Base-by-base conservation (phyloP, 1,139 yeast genomes). In the Petasospora fabianii region DNA sequence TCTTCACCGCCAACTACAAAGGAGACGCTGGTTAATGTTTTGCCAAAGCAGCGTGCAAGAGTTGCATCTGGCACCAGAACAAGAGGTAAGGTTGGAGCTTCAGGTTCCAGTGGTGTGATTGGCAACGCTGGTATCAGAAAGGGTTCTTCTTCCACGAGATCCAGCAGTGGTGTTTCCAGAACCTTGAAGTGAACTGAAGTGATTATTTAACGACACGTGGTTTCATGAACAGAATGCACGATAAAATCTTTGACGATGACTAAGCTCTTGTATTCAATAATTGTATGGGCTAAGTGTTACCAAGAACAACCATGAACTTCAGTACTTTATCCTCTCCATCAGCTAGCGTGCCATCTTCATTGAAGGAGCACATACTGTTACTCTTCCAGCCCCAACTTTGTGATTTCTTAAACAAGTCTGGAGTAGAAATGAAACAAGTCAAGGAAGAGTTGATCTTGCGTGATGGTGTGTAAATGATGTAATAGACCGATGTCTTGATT, bases 381-480 rank as follows among this genome's bases (percentile, higher is more conserved):
- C 74, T 68, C 43, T 71, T 73, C 78, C 74, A 73, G 2, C 79
- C 79, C 80, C 80, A 74, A 37, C 77, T 69, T 50, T 73, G 79
- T 1, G 75, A 68, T 39, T 66, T 64, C 37, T 69, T 71, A 50
- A 74, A 74, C 38, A 61, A 58, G 43, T 72, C 75, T 0, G 79
- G 79, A 9, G 72, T 65, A 4, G 77, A 71, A 10, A 73, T 60
- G 50, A 73, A 74, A 27, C 77, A 68, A 1, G 77, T 71, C 36
- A 73, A 58, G 1, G 70, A 62, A 1, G 73, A 64, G 47, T 61
- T 68, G 5, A 60, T 56, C 39, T 67, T 60, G 35, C 75, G 56
- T 1, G 77, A 69, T 1, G 77, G 77, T 1, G 78, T 71, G 49
- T 69, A 71, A 21, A 74, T 71, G 22, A 71, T 62, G 54, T 73